Evolutionary conservation across 768 basidiomycete genomes (phyloP).

Genomic region (Termitomyces sp.): DNA sequence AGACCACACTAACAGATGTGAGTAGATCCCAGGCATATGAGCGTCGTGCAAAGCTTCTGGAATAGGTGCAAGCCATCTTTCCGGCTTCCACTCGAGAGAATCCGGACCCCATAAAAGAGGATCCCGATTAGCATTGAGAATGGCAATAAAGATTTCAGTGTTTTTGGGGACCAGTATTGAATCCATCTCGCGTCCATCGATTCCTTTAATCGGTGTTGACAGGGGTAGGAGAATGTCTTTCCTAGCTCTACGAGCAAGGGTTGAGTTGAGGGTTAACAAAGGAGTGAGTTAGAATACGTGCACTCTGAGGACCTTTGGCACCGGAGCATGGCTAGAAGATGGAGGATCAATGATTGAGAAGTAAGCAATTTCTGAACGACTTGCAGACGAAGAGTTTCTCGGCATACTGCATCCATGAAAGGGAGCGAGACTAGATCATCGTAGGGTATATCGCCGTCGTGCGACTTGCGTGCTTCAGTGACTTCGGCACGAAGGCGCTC

Average conservation of each 20-base stretch:
- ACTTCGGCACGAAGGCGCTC: slow-evolving; percentile 1
- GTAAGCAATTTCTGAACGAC: not conserved
- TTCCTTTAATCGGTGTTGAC: not conserved
- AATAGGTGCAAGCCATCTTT: not conserved
- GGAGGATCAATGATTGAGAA: not conserved
- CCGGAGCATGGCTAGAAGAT: slow-evolving; percentile 1
- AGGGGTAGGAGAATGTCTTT: not conserved
- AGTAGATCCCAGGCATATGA: slow-evolving; percentile 3
- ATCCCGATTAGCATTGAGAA: slow-evolving; percentile 1
- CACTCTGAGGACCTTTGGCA: not conserved
- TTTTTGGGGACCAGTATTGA: not conserved
- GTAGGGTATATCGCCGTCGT: slow-evolving; percentile 1
- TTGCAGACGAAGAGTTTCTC: slow-evolving; percentile 2
- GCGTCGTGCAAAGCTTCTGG: slow-evolving; percentile 3
- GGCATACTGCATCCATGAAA: slow-evolving; percentile 4
- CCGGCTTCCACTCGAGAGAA: slow-evolving; percentile 1
- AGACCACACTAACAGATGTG: not conserved
- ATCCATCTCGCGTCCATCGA: slow-evolving; percentile 1
- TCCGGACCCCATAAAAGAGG: slow-evolving; percentile 2
- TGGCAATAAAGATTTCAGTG: not conserved
- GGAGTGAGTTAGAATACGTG: not conserved
- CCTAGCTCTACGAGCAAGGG: not conserved
- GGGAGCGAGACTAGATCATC: slow-evolving; percentile 1
- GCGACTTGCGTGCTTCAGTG: not conserved
- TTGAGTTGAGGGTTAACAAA: not conserved